Evolutionary conservation across 163 green algal genomes (phyloP).

Genomic region (Coccomyxa subellipsoidea): DNA sequence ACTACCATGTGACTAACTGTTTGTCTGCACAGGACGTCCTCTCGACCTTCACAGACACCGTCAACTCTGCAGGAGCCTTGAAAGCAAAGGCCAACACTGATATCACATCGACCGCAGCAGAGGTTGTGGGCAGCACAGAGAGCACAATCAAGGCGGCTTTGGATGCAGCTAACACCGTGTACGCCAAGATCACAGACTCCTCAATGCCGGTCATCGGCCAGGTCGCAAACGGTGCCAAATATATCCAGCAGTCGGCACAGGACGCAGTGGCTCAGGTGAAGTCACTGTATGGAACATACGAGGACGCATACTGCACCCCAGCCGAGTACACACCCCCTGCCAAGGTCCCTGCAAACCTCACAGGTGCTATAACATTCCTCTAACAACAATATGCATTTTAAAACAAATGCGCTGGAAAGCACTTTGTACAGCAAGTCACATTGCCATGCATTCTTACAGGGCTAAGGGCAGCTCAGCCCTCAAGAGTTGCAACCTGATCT

Average conservation of each 20-base stretch:
- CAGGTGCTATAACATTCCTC: neutral
- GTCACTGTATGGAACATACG: neutral
- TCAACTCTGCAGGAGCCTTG: neutral
- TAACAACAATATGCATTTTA: too few relatives aligned
- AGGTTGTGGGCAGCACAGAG: neutral
- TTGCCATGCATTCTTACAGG: too few relatives aligned
- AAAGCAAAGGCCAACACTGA: neutral
- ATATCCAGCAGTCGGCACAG: neutral
- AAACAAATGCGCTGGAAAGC: too few relatives aligned
- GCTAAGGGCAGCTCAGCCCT: too few relatives aligned
- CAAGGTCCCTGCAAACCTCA: neutral
- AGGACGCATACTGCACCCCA: conserved; percentile 3
- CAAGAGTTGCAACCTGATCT: too few relatives aligned
- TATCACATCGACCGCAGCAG: neutral
- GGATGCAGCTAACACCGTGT: neutral
- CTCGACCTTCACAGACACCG: neutral
- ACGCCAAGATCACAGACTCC: neutral
- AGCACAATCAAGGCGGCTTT: neutral
- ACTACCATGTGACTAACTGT: too few relatives aligned
- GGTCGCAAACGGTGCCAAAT: neutral
- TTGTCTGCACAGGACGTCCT: conserved; percentile 4
- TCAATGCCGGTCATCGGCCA: neutral
- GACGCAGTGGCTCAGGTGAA: neutral
- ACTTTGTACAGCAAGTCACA: too few relatives aligned
- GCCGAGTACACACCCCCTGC: neutral